Base-by-base conservation (phyloP, 495 filamentous ascomycete species). In the Rostrohypoxylon terebratum region DNA sequence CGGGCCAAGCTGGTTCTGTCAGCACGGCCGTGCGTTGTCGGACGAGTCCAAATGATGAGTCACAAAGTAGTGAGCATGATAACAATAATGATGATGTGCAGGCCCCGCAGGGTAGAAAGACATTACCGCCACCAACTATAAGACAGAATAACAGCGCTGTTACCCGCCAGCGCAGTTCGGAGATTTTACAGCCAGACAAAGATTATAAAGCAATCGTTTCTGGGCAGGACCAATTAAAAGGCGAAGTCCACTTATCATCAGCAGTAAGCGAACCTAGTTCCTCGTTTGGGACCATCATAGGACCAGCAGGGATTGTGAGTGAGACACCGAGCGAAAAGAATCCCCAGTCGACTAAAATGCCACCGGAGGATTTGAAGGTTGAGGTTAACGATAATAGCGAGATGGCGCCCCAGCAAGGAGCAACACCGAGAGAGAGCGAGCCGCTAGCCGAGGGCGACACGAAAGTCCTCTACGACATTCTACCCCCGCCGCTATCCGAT, bases 361-460 rank as follows among this genome's bases (percentile, higher is more conserved):
- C 64, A 36, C 16, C 31, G 44, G 51, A 68, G 16, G 28, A n/a
- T 57, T 44, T 25, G 68, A 74, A 66, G 67, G 31, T 57, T 14
- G 40, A 68, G 58, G 54, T 47, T 51, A 66, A 75, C 69, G 75
- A 75, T 28, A 71, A 54, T 75, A 77, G 72, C 65, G 73, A 2
- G 40, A 59, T 59, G 65, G 48, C 20, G n/a, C 14, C 51, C 23
- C 62, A 75, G 44, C 34, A 76, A 48, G 45, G 25, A 53, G 21
- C 18, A 25, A 38, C 50, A 13, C 66, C 20, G 6, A 58, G 28
- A 13, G 72, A 72, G 13, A 77, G 73, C 14, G 76, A 76, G 59
- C 75, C 80, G 14, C 66, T 86, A 28, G 85, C 92, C 20, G 92
- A 93, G 75, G 94, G 94, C 20, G 96, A 97, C 73, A 95, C 93